Conservation (phyloP, 129 eudicot genomes). For the Logfia minima region DNA sequence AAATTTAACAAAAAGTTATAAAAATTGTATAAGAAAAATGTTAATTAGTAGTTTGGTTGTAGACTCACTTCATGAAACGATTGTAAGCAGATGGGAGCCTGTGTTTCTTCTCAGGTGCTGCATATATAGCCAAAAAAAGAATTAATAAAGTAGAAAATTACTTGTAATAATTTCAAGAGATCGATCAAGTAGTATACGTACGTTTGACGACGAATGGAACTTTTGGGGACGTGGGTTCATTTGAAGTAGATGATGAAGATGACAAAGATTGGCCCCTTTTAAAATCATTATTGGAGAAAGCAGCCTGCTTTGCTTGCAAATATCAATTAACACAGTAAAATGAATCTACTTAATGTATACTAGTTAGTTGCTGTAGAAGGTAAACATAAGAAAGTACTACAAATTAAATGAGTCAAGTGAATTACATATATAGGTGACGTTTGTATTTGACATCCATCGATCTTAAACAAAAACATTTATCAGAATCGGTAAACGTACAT, state of each 20-base stretch:
- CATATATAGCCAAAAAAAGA: conserved; percentile 6
- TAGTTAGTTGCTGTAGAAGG: not conserved
- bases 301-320: conserved; percentile 30
- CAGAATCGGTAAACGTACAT: too few species aligned
- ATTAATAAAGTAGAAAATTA: not conserved
- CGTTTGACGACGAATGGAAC: conserved; percentile 97
- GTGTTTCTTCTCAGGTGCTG: conserved; percentile 99
- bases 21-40: not conserved
- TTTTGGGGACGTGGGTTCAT: conserved; percentile 68
- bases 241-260: conserved; percentile 61
- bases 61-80: conserved; percentile 87
- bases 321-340: not conserved
- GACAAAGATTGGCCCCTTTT: conserved; percentile 70
- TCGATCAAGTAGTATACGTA: not conserved
- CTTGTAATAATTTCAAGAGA: not conserved
- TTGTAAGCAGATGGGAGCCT: conserved; percentile 99
- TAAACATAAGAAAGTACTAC: too few species aligned
- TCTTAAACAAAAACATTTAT: too few species aligned
- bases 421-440: too few species aligned
- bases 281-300: conserved; percentile 53
- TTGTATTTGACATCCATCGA: too few species aligned
- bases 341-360: not conserved
- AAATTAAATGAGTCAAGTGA: too few species aligned
- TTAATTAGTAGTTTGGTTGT: not conserved
- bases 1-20: not conserved